These are phyloP conservation scores for Trifolium subterraneum DNA, from an alignment of 306 rosid genomes.

Conservation along the genomic window DNA sequence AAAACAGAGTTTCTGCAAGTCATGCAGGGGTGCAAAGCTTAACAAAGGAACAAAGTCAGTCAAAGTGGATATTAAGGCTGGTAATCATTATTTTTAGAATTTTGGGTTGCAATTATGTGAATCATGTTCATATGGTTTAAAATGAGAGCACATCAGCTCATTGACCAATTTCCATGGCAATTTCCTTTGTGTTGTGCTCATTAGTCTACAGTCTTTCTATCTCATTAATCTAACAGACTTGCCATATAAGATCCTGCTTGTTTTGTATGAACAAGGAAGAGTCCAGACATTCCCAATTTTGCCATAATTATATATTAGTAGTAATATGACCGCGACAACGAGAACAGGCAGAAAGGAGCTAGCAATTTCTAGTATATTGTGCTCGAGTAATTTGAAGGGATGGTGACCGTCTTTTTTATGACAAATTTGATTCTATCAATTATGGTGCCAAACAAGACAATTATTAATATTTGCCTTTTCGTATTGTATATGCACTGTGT, in stretches of 20 bases:
- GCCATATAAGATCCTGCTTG: conserved; percentile 10
- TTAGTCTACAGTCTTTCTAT: background rate
- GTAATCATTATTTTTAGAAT: conserved; percentile 42
- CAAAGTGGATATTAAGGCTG: conserved; percentile 72
- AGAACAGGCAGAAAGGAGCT: background rate
- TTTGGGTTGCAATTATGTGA: conserved; percentile 12
- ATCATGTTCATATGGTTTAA: conserved; percentile 20
- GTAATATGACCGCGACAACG: background rate
- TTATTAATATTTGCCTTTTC: conserved; percentile 35
- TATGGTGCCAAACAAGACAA: background rate
- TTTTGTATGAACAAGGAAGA: conserved; percentile 21
- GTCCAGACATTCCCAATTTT: conserved; percentile 1
- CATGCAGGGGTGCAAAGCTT: conserved; percentile 79
- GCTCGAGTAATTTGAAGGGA: conserved; percentile 4
- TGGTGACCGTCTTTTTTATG: conserved; percentile 11
- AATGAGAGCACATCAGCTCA: conserved; percentile 3
- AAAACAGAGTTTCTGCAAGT: conserved; percentile 62
- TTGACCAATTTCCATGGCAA: background rate
- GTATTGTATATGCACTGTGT: background rate
- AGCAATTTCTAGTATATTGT: background rate
- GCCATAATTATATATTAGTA: background rate
- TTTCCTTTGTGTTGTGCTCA: conserved; percentile 3
- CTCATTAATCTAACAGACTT: background rate
- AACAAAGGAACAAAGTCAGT: conserved; percentile 63
- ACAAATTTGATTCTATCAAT: background rate